Evolutionary conservation across 2,329 filamentous ascomycete genomes (phyloP), one percentile per base, ranked within the genome.

Genomic region (Trichophyton equinum): DNA sequence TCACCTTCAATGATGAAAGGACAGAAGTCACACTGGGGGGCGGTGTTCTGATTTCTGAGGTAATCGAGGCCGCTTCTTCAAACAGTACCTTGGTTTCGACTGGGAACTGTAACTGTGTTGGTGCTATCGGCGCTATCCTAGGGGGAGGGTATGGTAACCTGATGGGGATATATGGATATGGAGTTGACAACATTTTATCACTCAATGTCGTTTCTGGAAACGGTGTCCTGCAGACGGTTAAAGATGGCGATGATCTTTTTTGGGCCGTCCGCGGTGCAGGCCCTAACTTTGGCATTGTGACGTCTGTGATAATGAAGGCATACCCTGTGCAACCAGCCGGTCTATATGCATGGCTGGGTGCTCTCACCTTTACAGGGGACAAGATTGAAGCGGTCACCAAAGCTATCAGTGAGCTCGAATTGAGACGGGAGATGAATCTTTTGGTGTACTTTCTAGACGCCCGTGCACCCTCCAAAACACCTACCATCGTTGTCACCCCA

Each of bases 201-300:
- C 70, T 80, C 70, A 76, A 79, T 25, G 66, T 84, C 1, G 80
- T 83, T 0, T 72, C 82, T 0, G 78, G 80, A 4, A 70, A 81
- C 62, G 81, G 81, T 11, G 73, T 67, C 7, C 57, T 75, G 51
- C 61, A 69, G 4, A 76, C 72, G 0, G 69, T 79, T 0, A 68
- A 76, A 60, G 67, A 70, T 47, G 36, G 27, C 5, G 55, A 57
- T 18, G 70, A 71, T 67, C 74, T 84, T 6, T 84, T 75, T 67
- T 85, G 81, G 81, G 82, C 74, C 0, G 74, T 84, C 64, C 73
- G 74, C 57, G 82, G 82, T 3, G 82, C 81, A 1, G 82, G 81
- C 0, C 79, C 82, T 62, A 84, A 83, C 68, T 83, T 84, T 62
- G 82, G 81, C 40, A 76, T 84, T 59, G 78, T 83, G 13, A 81